Evolutionary conservation across 2,329 filamentous ascomycete species (phyloP), one percentile per base, ranked within the genome.

Genomic region (Exophiala bonariae): DNA sequence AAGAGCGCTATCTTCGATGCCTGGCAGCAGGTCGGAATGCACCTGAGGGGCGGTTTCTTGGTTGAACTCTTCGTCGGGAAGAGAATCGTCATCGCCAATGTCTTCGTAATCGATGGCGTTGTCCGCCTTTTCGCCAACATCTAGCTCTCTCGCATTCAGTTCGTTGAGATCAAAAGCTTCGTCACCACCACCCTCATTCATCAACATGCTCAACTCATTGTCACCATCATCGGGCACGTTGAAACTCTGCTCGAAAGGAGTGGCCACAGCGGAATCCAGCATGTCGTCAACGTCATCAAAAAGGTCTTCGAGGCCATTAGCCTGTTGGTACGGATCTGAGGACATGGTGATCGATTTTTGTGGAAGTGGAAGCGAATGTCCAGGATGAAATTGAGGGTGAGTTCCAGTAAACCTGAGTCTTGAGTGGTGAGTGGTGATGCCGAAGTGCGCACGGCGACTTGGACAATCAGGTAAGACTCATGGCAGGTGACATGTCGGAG

Each of bases 61-160:
- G 8, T 58, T 55, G 11, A 40, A 49, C 48, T 71, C 69, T 57
- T 76, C 74, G 31, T 93, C 89, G 5, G 93, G 89, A 9, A 89
- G 86, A 6, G 96, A 77, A 54, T 96, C 91, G 63, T 95, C 90
- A 64, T 97, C 92, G 56, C 86, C 86, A 53, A 97, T 91, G 62
- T 96, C 89, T 63, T 88, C 89, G 60, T 79, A 99, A 63, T 99
- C 93, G 53, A 93, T 73, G 32, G 93, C 93, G 69, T 97, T 88
- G 50, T 90, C 90, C 44, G 90, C 92, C 68, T 99, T 99, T 66
- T 89, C 86, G 16, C 77, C 78, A 42, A 42, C 75, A 73, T 42
- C 78, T 66, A 43, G 43, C 23, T 50, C 51, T 51, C 49, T 46
- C 38, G 49, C 45, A 38, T 60, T 58, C 26, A 61, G 31, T 20